phyloP scores from a whole-genome alignment of 1,284 basidiomycete species.

The Ustilago xerochloae region DNA sequence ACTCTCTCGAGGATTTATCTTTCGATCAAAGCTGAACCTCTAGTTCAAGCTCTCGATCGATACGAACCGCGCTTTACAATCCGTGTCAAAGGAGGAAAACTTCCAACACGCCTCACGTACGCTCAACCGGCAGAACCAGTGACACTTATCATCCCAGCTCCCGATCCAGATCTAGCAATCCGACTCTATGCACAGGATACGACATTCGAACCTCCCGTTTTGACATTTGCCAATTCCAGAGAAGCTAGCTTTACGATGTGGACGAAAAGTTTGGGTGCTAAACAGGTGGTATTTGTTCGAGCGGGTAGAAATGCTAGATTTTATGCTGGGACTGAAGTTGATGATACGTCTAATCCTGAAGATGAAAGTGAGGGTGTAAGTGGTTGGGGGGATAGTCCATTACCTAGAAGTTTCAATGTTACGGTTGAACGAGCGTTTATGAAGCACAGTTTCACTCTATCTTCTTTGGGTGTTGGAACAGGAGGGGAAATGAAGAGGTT shows the following conservation, averaged over 20 bases:
- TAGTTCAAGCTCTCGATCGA: slow-evolving; percentile 50
- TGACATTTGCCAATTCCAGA: slow-evolving; percentile 51
- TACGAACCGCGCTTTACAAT: slow-evolving; percentile 48
- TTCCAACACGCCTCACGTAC: slow-evolving; percentile 52
- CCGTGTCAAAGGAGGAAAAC: slow-evolving; percentile 35
- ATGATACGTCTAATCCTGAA: neutral
- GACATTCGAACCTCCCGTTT: slow-evolving; percentile 60
- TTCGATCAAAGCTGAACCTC: slow-evolving; percentile 49
- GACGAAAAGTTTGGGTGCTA: slow-evolving; percentile 50
- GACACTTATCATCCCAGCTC: slow-evolving; percentile 53
- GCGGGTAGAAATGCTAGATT: slow-evolving; percentile 54
- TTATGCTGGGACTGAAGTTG: slow-evolving; percentile 44
- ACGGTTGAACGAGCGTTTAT: slow-evolving; percentile 59
- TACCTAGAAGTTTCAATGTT: slow-evolving; percentile 49
- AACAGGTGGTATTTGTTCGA: slow-evolving; percentile 59
- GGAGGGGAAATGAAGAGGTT: slow-evolving; percentile 21
- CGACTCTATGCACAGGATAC: slow-evolving; percentile 59
- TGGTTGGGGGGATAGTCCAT: slow-evolving; percentile 10
- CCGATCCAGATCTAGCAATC: slow-evolving; percentile 61
- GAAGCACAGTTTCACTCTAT: slow-evolving; percentile 54
- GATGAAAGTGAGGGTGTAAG: neutral
- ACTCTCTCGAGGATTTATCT: slow-evolving; percentile 61
- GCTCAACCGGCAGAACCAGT: slow-evolving; percentile 59
- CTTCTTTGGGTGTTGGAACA: neutral
- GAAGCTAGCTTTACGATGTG: slow-evolving; percentile 59